Percentiles rank a stretch among this genome's conserved stretches.
phyloP scores from a whole-genome alignment of 371 early-diverging fungal genomes.

The Chytridium lagenaria region DNA sequence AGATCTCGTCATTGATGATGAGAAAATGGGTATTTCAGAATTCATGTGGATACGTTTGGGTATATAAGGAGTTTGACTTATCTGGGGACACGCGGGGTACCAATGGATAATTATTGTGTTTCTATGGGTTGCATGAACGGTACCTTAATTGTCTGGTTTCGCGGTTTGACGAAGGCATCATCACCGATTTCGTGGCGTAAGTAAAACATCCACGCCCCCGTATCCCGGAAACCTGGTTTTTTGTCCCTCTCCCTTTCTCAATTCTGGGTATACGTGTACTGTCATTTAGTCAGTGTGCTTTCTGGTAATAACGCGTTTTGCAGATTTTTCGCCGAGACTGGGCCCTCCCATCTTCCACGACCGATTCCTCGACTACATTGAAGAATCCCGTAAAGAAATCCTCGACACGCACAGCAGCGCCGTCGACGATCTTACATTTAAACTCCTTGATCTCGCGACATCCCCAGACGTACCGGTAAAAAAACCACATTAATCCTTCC shows the following conservation, averaged over 20 bases:
- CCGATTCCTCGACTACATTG: conserved; percentile 45
- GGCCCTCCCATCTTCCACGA: conserved; percentile 60
- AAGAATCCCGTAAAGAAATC: conserved; percentile 33
- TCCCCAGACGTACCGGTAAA: conserved; percentile 33
- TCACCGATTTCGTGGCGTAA: conserved; percentile 55
- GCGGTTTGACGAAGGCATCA: conserved; percentile 59
- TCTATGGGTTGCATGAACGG: conserved; percentile 55
- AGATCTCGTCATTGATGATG: conserved; percentile 49
- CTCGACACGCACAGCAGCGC: conserved; percentile 26
- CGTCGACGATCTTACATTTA: conserved; percentile 32
- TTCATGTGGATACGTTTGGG: conserved; percentile 49
- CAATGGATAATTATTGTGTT: conserved; percentile 48
- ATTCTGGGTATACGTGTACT: no score
- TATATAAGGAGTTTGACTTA: conserved; percentile 54
- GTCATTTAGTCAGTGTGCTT: no score
- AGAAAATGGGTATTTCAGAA: conserved; percentile 46
- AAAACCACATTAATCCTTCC: not conserved
- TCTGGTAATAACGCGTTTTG: no score
- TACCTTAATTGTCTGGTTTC: conserved; percentile 54
- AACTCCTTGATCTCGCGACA: conserved; percentile 30
- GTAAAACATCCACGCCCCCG: no score
- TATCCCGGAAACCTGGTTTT: no score
- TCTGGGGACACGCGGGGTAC: conserved; percentile 43
- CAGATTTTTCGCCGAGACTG: conserved; percentile 55
- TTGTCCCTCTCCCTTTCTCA: no score